Evolutionary conservation across 768 basidiomycete genomes (phyloP).

Genomic region (Suillus cothurnatus): DNA sequence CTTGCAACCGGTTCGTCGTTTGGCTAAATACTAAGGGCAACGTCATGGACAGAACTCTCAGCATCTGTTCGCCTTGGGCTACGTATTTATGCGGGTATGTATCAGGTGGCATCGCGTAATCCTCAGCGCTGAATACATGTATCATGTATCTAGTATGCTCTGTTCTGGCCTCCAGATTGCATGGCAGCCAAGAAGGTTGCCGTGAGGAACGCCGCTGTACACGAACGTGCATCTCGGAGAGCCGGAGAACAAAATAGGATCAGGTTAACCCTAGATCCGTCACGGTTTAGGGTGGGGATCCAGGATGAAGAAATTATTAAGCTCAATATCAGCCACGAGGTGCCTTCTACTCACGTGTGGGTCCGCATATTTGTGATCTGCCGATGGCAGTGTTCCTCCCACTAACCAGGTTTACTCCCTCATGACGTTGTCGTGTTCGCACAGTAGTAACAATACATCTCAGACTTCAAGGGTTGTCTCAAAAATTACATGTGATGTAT

Average conservation of each 20-base stretch:
- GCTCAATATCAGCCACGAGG: slow-evolving; percentile 62
- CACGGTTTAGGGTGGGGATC: slow-evolving; percentile 64
- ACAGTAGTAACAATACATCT: slow-evolving; percentile 21
- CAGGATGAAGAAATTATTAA: slow-evolving; percentile 56
- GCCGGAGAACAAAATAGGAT: slow-evolving; percentile 60
- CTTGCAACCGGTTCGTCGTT: neutral
- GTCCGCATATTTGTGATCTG: neutral
- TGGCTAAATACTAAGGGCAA: slow-evolving; percentile 44
- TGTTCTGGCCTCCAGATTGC: slow-evolving; percentile 64
- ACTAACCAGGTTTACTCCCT: slow-evolving; percentile 60
- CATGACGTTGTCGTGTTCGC: slow-evolving; percentile 54
- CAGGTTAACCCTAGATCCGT: slow-evolving; percentile 63
- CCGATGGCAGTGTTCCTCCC: neutral
- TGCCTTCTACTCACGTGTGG: slow-evolving; percentile 28
- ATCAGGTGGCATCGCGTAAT: neutral
- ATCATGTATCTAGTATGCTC: slow-evolving; percentile 55
- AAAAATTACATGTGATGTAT: neutral
- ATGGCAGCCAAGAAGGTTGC: slow-evolving; percentile 56
- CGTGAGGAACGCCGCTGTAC: slow-evolving; percentile 61
- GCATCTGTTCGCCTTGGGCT: slow-evolving; percentile 70
- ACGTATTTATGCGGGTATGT: slow-evolving; percentile 48
- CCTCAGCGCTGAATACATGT: neutral
- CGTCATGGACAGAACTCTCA: slow-evolving; percentile 59
- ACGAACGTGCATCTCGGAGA: slow-evolving; percentile 64
- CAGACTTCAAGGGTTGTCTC: too few species aligned